phyloP scores from a whole-genome alignment of 805 yeast species.

The Cyberlindnera petersonii region DNA sequence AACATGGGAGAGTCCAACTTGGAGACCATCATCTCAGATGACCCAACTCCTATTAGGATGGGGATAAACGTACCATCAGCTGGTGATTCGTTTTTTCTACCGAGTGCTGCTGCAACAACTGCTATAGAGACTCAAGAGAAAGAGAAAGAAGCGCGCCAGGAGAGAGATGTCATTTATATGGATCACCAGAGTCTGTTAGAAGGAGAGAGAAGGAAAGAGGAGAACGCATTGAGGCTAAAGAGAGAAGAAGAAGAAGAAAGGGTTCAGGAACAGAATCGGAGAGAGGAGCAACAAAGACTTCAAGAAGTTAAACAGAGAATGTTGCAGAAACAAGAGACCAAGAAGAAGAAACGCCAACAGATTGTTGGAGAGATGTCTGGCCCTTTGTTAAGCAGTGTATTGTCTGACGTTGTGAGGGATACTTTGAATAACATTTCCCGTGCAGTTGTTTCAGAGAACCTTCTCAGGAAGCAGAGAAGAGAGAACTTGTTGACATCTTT shows the following conservation, averaged over 20 bases:
- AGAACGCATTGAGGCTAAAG: constrained; percentile 5
- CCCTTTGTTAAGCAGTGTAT: not conserved
- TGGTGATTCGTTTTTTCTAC: not conserved
- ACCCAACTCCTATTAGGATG: no score
- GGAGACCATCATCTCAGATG: not conserved
- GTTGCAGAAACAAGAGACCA: constrained; percentile 18
- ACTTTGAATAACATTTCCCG: constrained; percentile 15
- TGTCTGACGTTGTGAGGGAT: constrained; percentile 22
- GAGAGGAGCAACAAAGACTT: constrained; percentile 11
- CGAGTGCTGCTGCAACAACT: constrained; percentile 3
- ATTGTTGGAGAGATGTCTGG: constrained; percentile 13
- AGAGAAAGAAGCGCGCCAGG: constrained; percentile 1
- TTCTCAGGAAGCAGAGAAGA: constrained; percentile 14
- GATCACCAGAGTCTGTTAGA: constrained; percentile 2
- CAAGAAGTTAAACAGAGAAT: constrained; percentile 15
- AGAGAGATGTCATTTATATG: not conserved
- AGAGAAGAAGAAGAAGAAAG: constrained; percentile 12
- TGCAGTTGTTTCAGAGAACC: constrained; percentile 15
- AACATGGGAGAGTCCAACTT: constrained; percentile 15
- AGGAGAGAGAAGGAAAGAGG: constrained; percentile 3
- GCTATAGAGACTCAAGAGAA: not conserved
- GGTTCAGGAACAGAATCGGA: constrained; percentile 3
- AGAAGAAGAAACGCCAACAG: constrained; percentile 11
- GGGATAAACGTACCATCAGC: no score
- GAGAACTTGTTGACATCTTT: constrained; percentile 36